Evolutionary conservation across 2,329 filamentous ascomycete genomes (phyloP), one percentile per base, ranked within the genome.

Genomic region (Pseudonectria buxi): DNA sequence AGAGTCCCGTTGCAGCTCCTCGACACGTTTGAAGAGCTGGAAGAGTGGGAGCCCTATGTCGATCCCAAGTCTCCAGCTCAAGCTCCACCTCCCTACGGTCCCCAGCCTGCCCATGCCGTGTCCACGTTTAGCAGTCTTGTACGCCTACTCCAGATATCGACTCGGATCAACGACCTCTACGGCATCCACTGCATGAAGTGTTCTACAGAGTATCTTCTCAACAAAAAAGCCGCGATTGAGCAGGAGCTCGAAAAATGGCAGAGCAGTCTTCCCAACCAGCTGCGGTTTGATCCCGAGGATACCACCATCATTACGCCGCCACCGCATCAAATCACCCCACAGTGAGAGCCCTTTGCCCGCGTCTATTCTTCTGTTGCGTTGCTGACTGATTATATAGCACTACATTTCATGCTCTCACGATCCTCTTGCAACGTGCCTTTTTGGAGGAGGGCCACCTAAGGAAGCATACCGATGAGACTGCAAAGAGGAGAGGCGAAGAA

Each of bases 341-440:
- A 53, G 50, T 53, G 29, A 53, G 29, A 53, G 50, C 38, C 18
- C 35, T 26, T 30, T 34, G 15, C 14, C 18, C 30, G 7, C 13
- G 13, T 26, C 30, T 30, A 7, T 30, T 24, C 32, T 30, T 18
- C 35, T 15, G 9, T 16, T n/a, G 37, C 33, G 11, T 44, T 51
- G 28, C 49, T 24, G 29, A 18, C 28, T 18, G 28, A 31, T 30
- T 2, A 22, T 11, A 29, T 18, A 46, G 54, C 24, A 55, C 55
- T 12, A 59, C 54, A 7, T 69, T 65, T 41, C 53, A 68, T 39
- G 59, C 63, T 4, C 54, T 69, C 10, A 55, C 59, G 9, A 68
- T 69, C 30, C 52, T 70, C 1, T 56, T 69, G 9, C 63, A 69
- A 37, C 61, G 65, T 1, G 64, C 67, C 1, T 68, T 69, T 42